phyloP scores from a whole-genome alignment of 2,329 filamentous ascomycete species.

The Scopulariopsis brevicaulis region DNA sequence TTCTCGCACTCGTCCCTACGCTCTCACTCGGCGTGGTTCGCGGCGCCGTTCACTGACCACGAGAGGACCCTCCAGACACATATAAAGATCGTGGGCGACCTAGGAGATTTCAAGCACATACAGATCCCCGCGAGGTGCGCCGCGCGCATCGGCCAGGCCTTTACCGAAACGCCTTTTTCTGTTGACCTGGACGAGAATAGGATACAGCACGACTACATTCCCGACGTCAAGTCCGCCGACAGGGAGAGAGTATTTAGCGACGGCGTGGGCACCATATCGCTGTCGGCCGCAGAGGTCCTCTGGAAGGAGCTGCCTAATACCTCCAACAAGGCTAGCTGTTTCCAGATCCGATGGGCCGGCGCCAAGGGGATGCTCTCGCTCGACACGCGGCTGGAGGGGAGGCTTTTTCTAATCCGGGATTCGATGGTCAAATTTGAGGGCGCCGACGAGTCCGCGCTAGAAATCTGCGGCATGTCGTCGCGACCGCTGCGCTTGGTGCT shows the following conservation, averaged over 20 bases:
- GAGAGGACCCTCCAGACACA: constrained; percentile 20
- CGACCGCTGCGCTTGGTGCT: constrained; percentile 58
- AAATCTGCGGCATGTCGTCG: constrained; percentile 60
- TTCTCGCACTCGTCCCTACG: constrained; percentile 73
- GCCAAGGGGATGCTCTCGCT: constrained; percentile 71
- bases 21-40: constrained; percentile 58
- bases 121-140: constrained; percentile 42
- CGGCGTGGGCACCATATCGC: constrained; percentile 66
- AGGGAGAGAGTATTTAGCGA: constrained; percentile 60
- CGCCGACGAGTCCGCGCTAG: constrained; percentile 41
- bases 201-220: constrained; percentile 23
- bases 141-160: constrained; percentile 54
- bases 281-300: constrained; percentile 44
- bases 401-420: constrained; percentile 47
- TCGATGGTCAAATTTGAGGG: constrained; percentile 76
- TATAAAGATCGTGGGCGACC: constrained; percentile 28
- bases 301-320: constrained; percentile 39
- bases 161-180: constrained; percentile 61
- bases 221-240: constrained; percentile 38
- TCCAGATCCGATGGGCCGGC: constrained; percentile 65
- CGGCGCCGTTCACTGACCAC: constrained; percentile 30
- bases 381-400: constrained; percentile 47
- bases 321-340: constrained; percentile 44
- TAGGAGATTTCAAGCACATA: constrained; percentile 41
- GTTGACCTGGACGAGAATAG: constrained; percentile 31